Conservation (phyloP, 495 filamentous ascomycete genomes). For the Trichoderma reesei region DNA sequence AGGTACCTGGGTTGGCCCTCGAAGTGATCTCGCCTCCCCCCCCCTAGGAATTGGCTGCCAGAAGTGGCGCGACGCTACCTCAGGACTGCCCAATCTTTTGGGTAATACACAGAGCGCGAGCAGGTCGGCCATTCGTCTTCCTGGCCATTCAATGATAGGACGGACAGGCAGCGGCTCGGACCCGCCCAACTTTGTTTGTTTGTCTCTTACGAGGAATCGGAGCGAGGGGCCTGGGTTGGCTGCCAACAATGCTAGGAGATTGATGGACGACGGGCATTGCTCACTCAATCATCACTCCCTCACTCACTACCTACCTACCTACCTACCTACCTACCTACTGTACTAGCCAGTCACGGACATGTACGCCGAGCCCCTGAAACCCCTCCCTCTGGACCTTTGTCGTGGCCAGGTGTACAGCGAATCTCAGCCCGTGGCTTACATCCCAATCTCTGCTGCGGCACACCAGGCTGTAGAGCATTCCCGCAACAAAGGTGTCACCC, state of each 20-base stretch:
- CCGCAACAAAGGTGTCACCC: slow-evolving; percentile 68
- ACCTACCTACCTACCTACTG: no score
- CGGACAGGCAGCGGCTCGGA: no score
- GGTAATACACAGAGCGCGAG: no score
- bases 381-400: slow-evolving; percentile 58
- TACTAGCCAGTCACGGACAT: slow-evolving; percentile 5
- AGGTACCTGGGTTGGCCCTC: no score
- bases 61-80: not conserved
- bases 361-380: slow-evolving; percentile 42
- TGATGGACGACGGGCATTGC: slow-evolving; percentile 2
- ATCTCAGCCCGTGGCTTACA: slow-evolving; percentile 35
- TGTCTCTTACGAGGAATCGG: not conserved
- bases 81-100: no score
- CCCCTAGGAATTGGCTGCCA: not conserved
- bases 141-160: no score
- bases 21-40: not conserved
- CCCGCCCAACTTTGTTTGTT: no score
- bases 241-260: no score
- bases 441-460: slow-evolving; percentile 27
- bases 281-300: no score
- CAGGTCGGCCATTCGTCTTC: no score
- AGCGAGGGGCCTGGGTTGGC: not conserved
- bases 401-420: slow-evolving; percentile 59
- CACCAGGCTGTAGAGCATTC: slow-evolving; percentile 52
- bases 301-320: no score